Conservation (phyloP, 1,284 basidiomycete genomes). For the Heterobasidion occidentale region DNA sequence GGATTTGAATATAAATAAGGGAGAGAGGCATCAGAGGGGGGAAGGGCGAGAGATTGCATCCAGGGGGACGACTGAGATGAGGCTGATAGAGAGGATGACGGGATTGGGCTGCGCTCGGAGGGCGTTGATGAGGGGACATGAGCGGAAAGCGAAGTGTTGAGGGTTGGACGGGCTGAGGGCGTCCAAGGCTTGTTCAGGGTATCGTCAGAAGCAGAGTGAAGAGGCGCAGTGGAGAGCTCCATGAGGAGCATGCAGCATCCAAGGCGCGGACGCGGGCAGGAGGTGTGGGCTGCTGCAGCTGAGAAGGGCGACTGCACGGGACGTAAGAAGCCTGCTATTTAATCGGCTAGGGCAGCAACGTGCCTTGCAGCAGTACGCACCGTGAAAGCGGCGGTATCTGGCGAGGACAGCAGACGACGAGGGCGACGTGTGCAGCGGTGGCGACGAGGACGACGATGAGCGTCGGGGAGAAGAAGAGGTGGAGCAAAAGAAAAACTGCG, state of each 20-base stretch:
- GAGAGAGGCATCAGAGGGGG: conserved; percentile 12
- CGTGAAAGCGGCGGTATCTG: background rate
- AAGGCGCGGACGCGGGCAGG: background rate
- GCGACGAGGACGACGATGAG: background rate
- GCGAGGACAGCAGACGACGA: background rate
- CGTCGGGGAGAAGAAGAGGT: background rate
- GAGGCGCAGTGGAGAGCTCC: conserved; percentile 9
- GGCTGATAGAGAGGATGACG: conserved; percentile 28
- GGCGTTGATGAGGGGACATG: conserved; percentile 23
- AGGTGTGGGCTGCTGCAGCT: background rate
- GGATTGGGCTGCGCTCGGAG: conserved; percentile 27
- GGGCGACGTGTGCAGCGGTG: background rate
- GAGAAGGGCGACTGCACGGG: background rate
- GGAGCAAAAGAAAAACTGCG: background rate
- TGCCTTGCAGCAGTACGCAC: background rate
- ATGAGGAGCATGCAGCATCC: conserved; percentile 1
- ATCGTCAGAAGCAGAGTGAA: conserved; percentile 6
- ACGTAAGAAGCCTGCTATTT: background rate
- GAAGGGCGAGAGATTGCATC: conserved; percentile 25
- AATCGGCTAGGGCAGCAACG: background rate
- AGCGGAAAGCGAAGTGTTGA: conserved; percentile 27
- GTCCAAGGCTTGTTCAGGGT: conserved; percentile 23
- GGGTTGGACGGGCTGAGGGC: conserved; percentile 28
- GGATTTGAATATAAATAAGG: conserved; percentile 8
- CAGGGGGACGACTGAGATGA: conserved; percentile 31